phyloP scores from a whole-genome alignment of 2,329 filamentous ascomycete genomes.

The Raffaelea albimanens region DNA sequence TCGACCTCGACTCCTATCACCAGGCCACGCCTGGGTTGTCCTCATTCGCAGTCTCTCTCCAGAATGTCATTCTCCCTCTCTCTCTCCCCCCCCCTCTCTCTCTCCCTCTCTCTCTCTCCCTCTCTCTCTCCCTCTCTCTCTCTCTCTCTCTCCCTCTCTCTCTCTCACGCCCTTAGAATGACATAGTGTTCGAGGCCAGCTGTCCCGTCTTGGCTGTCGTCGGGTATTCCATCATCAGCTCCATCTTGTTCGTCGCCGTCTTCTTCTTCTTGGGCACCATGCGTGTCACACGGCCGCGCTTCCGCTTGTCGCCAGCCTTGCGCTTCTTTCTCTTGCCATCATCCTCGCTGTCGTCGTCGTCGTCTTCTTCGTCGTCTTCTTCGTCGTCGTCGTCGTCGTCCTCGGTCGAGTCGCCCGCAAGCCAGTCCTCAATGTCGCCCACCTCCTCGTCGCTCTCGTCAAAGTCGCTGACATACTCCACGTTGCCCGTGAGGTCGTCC shows the following conservation, averaged over 20 bases:
- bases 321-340: slow-evolving; percentile 31
- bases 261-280: slow-evolving; percentile 56
- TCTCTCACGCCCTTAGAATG: no score
- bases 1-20: no score
- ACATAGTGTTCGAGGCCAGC: no score
- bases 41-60: no score
- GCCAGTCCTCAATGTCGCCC: slow-evolving; percentile 83
- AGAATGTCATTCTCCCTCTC: no score
- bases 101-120: no score
- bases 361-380: slow-evolving; percentile 48
- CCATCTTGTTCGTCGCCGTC: slow-evolving; percentile 57
- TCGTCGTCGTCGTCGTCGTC: slow-evolving; percentile 51
- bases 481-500: slow-evolving; percentile 66
- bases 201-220: neutral
- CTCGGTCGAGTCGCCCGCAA: slow-evolving; percentile 63
- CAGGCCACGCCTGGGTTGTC: no score
- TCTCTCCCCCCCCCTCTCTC: no score
- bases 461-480: slow-evolving; percentile 90
- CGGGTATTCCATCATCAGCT: slow-evolving; percentile 10
- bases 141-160: no score
- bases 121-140: no score
- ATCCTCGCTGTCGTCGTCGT: slow-evolving; percentile 46
- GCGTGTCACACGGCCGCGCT: slow-evolving; percentile 39
- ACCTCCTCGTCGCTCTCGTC: slow-evolving; percentile 76
- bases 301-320: slow-evolving; percentile 48